phyloP scores from a whole-genome alignment of 1,284 basidiomycete genomes.

The Trametes sp. region DNA sequence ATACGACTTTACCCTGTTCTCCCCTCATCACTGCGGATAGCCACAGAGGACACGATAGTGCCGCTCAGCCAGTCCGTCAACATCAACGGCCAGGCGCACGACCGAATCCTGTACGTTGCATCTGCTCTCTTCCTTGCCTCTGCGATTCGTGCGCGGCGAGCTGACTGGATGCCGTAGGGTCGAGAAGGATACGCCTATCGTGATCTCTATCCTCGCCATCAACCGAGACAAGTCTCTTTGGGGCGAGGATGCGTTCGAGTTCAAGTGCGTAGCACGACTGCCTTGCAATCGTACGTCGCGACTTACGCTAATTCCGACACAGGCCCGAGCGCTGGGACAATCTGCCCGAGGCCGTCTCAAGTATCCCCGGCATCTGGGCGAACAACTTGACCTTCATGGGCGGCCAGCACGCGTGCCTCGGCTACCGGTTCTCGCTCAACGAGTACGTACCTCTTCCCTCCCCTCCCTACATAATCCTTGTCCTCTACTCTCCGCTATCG shows the following conservation, averaged over 20 bases:
- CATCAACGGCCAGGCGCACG: constrained; percentile 35
- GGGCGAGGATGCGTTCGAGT: constrained; percentile 63
- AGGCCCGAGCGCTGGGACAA: constrained; percentile 69
- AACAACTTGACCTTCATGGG: constrained; percentile 65
- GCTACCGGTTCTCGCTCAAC: constrained; percentile 71
- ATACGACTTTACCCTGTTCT: constrained; percentile 75
- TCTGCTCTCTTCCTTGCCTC: background rate
- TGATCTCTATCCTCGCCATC: constrained; percentile 56
- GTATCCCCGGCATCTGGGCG: constrained; percentile 64
- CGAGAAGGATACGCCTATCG: constrained; percentile 53
- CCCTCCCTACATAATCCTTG: too few species aligned
- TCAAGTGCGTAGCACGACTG: constrained; percentile 45
- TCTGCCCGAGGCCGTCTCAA: constrained; percentile 50
- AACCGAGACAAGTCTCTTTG: constrained; percentile 58
- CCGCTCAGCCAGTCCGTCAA: constrained; percentile 42
- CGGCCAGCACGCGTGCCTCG: constrained; percentile 64
- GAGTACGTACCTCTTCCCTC: constrained; percentile 51
- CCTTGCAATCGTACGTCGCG: background rate
- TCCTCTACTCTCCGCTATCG: too few species aligned
- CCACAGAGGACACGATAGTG: constrained; percentile 55
- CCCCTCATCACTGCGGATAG: constrained; percentile 57
- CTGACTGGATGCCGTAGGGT: constrained; percentile 37
- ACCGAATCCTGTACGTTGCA: constrained; percentile 37
- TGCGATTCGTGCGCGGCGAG: background rate
- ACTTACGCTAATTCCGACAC: constrained; percentile 4